These are phyloP conservation scores for Sporobolomyces roseus DNA, from an alignment of 768 basidiomycete species.

Conservation along the genomic window DNA sequence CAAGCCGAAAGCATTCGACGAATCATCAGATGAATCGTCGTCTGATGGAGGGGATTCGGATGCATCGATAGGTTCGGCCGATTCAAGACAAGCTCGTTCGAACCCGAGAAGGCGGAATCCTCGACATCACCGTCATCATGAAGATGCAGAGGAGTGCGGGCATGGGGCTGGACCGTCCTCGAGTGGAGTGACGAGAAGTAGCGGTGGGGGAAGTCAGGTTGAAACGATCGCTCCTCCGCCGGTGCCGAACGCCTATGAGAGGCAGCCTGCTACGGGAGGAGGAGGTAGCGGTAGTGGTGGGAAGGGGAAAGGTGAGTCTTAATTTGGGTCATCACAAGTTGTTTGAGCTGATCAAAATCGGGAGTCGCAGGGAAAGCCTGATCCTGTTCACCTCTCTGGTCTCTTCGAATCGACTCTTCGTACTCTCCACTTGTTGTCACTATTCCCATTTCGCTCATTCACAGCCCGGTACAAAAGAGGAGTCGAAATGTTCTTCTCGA, in stretches of 20 bases:
- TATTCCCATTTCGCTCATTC: too few species aligned
- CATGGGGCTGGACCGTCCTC: not conserved
- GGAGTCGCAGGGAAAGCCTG: too few species aligned
- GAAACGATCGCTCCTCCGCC: not conserved
- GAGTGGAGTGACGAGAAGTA: not conserved
- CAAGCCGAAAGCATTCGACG: slow-evolving; percentile 39
- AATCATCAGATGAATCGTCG: slow-evolving; percentile 33
- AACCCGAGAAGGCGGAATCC: not conserved
- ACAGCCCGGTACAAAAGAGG: too few species aligned
- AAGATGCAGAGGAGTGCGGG: not conserved
- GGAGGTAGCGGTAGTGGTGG: too few species aligned
- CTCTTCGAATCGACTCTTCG: too few species aligned
- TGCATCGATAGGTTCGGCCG: slow-evolving; percentile 10
- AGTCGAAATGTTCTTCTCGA: too few species aligned
- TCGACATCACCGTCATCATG: slow-evolving; percentile 1
- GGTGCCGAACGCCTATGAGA: slow-evolving; percentile 13
- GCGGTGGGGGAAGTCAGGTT: not conserved
- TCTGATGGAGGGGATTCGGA: slow-evolving; percentile 6
- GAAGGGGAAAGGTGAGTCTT: slow-evolving; percentile 1
- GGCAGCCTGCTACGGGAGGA: not conserved
- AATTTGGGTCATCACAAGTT: not conserved
- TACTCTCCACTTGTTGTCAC: too few species aligned
- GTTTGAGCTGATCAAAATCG: too few species aligned
- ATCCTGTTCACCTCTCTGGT: too few species aligned
- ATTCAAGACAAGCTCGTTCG: not conserved